phyloP scores from a whole-genome alignment of 2,329 filamentous ascomycete species.

The Ophiostoma ulmi region DNA sequence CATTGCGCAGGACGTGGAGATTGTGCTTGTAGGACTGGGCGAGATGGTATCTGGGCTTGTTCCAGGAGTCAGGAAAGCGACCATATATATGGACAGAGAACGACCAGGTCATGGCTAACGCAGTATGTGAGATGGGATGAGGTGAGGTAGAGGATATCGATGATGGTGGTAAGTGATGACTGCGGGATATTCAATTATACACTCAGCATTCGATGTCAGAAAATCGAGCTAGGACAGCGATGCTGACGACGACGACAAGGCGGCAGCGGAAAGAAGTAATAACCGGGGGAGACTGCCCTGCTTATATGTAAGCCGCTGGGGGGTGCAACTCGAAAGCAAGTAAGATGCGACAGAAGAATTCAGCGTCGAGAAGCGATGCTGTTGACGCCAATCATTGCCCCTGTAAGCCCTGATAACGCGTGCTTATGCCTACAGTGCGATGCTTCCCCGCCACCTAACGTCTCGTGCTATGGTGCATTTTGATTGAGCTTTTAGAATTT shows the following conservation, averaged over 20 bases:
- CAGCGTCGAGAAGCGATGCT: neutral
- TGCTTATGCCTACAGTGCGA: neutral
- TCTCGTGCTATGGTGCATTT: neutral
- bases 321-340: neutral
- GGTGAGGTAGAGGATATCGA: neutral
- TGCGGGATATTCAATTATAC: slow-evolving; percentile 2
- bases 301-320: slow-evolving; percentile 2
- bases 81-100: slow-evolving; percentile 3
- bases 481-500: neutral
- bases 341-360: neutral
- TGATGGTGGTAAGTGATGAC: neutral
- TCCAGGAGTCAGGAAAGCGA: neutral
- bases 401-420: slow-evolving; percentile 3
- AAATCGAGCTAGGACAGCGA: neutral
- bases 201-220: neutral
- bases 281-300: neutral
- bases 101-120: neutral
- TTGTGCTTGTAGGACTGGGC: slow-evolving; percentile 43
- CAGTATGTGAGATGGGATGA: neutral
- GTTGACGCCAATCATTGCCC: neutral
- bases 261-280: neutral
- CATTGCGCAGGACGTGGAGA: slow-evolving; percentile 42
- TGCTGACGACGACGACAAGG: neutral
- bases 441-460: neutral
- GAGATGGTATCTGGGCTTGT: slow-evolving; percentile 28